A percentile compares a stretch with the other conserved stretches of the same genome.
Evolutionary conservation across 2,329 filamentous ascomycete genomes (phyloP).

Genomic region (Didymella glomerata): DNA sequence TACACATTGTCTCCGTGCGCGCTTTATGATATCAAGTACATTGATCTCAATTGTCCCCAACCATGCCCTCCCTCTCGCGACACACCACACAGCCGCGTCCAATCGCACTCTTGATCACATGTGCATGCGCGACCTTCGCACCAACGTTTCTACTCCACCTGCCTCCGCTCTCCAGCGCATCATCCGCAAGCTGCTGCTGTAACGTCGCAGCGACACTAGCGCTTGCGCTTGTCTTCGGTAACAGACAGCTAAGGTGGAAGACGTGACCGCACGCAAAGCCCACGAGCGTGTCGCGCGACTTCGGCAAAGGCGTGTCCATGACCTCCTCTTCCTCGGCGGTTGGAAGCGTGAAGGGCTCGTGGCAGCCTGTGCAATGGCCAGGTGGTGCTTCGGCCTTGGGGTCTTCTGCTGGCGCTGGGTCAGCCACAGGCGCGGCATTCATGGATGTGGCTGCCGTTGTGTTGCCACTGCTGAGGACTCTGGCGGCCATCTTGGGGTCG

Average conservation of each 20-base stretch:
- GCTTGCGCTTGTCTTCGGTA: constrained; percentile 58
- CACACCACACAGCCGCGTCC: constrained; percentile 54
- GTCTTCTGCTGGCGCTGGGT: constrained; percentile 33
- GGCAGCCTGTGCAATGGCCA: constrained; percentile 49
- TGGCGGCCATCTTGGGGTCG: constrained; percentile 37
- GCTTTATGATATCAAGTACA: too few relatives aligned
- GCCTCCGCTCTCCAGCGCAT: constrained; percentile 56
- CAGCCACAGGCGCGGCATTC: constrained; percentile 29
- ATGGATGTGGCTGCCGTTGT: constrained; percentile 35
- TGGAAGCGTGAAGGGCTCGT: constrained; percentile 42
- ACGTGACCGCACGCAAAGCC: constrained; percentile 85
- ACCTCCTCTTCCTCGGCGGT: constrained; percentile 43
- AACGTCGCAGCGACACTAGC: constrained; percentile 54
- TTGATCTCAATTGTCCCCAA: constrained; percentile 11
- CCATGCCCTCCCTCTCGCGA: constrained; percentile 36
- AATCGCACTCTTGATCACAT: constrained; percentile 85
- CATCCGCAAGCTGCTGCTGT: constrained; percentile 52
- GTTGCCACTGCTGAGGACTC: constrained; percentile 32
- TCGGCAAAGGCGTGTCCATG: constrained; percentile 36
- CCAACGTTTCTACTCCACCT: constrained; percentile 72
- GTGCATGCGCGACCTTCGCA: constrained; percentile 62
- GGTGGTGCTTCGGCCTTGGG: constrained; percentile 40
- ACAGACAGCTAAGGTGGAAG: constrained; percentile 77
- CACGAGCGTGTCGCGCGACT: constrained; percentile 69
- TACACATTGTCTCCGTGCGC: not conserved